phyloP scores from a whole-genome alignment of 306 rosid species.

The Quercus ilex region DNA sequence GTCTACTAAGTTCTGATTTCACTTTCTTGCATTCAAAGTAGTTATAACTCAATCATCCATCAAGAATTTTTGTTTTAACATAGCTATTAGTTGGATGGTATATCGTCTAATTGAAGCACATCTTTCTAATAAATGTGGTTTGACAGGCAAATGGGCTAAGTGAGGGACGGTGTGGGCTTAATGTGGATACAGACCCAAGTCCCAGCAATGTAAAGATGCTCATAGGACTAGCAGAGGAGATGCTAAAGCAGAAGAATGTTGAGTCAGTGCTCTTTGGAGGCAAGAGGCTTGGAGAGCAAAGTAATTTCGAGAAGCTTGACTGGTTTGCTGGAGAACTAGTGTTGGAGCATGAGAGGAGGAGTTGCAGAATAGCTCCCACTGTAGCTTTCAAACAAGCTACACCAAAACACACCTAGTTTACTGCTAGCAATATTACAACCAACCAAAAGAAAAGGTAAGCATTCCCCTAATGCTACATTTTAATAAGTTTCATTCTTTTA shows the following conservation, averaged over 20 bases:
- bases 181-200: slow-evolving; percentile 74
- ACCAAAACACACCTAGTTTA: slow-evolving; percentile 46
- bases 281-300: slow-evolving; percentile 74
- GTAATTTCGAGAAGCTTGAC: slow-evolving; percentile 86
- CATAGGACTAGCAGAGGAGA: slow-evolving; percentile 71
- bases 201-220: slow-evolving; percentile 73
- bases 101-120: slow-evolving; percentile 5
- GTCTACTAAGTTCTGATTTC: not conserved
- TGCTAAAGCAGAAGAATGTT: slow-evolving; percentile 94
- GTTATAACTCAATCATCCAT: not conserved
- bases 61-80: not conserved
- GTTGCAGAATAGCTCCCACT: slow-evolving; percentile 99
- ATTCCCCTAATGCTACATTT: slow-evolving; percentile 17
- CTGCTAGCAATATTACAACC: slow-evolving; percentile 5
- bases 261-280: slow-evolving; percentile 95
- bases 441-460: slow-evolving; percentile 42
- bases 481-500: slow-evolving; percentile 25
- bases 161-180: slow-evolving; percentile 72
- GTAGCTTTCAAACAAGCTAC: slow-evolving; percentile 98
- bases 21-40: too few relatives aligned
- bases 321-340: slow-evolving; percentile 99
- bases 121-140: slow-evolving; percentile 11
- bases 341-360: slow-evolving; percentile 98
- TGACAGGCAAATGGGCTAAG: slow-evolving; percentile 89
- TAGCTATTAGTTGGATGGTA: not conserved